Base-by-base conservation (phyloP, 305 asterid species). In the Euphrasia arctica region DNA sequence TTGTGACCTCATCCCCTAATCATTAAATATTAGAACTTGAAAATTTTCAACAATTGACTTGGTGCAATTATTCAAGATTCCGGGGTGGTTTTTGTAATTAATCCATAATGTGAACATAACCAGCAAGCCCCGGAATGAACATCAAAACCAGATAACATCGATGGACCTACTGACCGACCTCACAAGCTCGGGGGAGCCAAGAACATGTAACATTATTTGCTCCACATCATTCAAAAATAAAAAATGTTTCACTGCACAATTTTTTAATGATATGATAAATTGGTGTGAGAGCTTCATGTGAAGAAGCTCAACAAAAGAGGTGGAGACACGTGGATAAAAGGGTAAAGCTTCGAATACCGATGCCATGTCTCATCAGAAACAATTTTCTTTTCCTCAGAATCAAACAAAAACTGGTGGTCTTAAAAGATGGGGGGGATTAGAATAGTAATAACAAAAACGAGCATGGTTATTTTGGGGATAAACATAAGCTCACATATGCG, bases 261-360 rank as follows among this genome's bases (percentile, higher is more conserved):
- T 14, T 14, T 47, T 12, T 12, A 10, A 47, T 47, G n/a, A 3
- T 18, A 4, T 47, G 18, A 47, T 12, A 7, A 59, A 13, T 51
- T 63, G 39, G 57, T 14, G 64, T 9, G 73, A 47, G 56, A 9
- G 32, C 10, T 13, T 61, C 70, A 71, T 65, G 75, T 68, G 72
- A 65, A 64, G 72, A 65, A 64, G 73, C 77, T 70, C 75, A 36
- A 57, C 34, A 73, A 79, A 70, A 55, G 77, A 73, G 68, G 71
- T 63, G n/a, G 72, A 67, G 76, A 72, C 78, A 69, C 74, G 68
- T 71, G 73, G 77, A 12, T 7, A 43, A 9, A 68, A 52, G 58
- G 49, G 66, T 66, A 57, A 57, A 52, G 74, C 70, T 79, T 8
- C 84, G 62, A 58, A 28, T 75, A 70, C 77, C 84, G 62, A 76